Percentiles rank a stretch among this genome's conserved stretches.
These are phyloP conservation scores for Pugionium cornutum DNA, from an alignment of 345 rosid genomes.

Conservation along the genomic window DNA sequence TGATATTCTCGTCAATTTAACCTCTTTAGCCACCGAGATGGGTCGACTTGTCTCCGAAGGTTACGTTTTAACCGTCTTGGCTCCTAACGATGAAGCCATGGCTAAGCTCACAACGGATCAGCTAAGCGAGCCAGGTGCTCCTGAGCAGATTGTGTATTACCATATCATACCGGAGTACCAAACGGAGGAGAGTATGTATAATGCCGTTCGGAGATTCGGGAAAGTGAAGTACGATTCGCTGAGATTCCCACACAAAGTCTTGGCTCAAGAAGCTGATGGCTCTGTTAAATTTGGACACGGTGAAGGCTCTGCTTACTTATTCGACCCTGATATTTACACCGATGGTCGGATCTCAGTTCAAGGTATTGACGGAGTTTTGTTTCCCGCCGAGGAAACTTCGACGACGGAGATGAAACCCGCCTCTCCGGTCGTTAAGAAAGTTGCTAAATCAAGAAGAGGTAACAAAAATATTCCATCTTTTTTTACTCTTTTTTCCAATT, in stretches of 20 bases:
- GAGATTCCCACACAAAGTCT: conserved; percentile 79
- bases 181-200: conserved; percentile 98
- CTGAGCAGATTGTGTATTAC: conserved; percentile 87
- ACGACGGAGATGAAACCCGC: conserved; percentile 25
- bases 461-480: conserved; percentile 12
- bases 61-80: conserved; percentile 81
- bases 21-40: conserved; percentile 95
- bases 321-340: conserved; percentile 93
- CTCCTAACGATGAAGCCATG: conserved; percentile 98
- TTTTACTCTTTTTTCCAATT: not conserved
- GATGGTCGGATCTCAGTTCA: conserved; percentile 95
- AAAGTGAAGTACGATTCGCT: conserved; percentile 80
- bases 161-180: conserved; percentile 95
- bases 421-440: conserved; percentile 52
- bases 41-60: conserved; percentile 90
- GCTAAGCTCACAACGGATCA: conserved; percentile 90
- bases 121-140: conserved; percentile 92
- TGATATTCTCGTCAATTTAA: conserved; percentile 82
- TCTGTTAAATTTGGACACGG: conserved; percentile 85
- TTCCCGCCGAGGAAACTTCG: conserved; percentile 58
- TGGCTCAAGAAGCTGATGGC: conserved; percentile 94
- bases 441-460: conserved; percentile 84
- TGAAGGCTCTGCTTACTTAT: conserved; percentile 75
- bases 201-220: conserved; percentile 87
- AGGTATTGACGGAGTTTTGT: conserved; percentile 85